Evolutionary conservation across 192 early-diverging fungal genomes (phyloP), one percentile per base, ranked within the genome.

Genomic region (Podochytrium sp.): DNA sequence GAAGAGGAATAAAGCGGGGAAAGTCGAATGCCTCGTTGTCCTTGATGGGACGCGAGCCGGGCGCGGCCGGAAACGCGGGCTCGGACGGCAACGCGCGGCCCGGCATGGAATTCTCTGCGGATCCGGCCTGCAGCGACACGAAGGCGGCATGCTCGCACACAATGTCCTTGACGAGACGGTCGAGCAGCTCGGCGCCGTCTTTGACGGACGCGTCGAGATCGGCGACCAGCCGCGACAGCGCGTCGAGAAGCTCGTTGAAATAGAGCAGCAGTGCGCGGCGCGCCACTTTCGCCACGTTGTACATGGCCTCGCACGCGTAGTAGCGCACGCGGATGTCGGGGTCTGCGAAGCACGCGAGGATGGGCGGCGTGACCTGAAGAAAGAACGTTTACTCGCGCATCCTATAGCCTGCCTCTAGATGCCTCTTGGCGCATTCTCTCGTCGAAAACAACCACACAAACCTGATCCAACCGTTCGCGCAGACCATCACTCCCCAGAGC

Each of bases 171-270:
- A 99, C 90, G 41, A 99, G 83, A 40, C 96, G 79, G 74, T 99
- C 95, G 55, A 99, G 74, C 35, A 98, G 84, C 40, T 98, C 97
- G 0, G 96, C 94, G 18, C 95, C 98, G 66, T 91, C 94, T 81
- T 95, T 98, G 20, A 98, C 98, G 0, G 92, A 93, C 41, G 87
- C 77, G 66, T 98, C 96, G 3, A 92, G 81, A 77, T 99, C 98
- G 0, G 95, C 90, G 3, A 93, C 87, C 27, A 95, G 81, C 77
- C 96, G 92, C 61, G 93, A 90, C 78, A 99, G 81, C 39, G 92
- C 94, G 80, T 99, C 98, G 87, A 99, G 98, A 3, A 99, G 90
- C 40, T 96, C 94, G 72, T 98, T 98, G 52, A 99, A 99, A 78
- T 90, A 97, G 32, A 90, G 79, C 53, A 99, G 79, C 14, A 97